Conservation (phyloP, 2,329 filamentous ascomycete genomes). For the Cladorrhinum sp. region DNA sequence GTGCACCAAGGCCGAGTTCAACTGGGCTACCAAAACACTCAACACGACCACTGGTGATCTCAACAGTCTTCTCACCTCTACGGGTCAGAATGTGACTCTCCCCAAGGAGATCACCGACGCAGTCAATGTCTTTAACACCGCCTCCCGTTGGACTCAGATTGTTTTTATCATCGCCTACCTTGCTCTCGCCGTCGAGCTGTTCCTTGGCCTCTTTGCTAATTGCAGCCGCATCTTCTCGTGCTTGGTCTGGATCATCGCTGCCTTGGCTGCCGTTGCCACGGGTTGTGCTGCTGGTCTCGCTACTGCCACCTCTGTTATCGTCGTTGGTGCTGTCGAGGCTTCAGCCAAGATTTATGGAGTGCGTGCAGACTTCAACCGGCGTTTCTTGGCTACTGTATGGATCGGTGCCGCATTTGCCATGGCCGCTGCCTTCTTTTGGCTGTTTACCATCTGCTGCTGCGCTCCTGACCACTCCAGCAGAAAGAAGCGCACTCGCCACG, state of each 20-base stretch:
- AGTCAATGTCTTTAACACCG: constrained; percentile 68
- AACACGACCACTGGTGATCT: constrained; percentile 58
- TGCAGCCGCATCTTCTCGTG: constrained; percentile 81
- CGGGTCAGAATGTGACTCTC: constrained; percentile 58
- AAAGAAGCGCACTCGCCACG: constrained; percentile 24
- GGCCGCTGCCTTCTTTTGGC: constrained; percentile 81
- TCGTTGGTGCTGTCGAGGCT: constrained; percentile 66
- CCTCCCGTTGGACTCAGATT: constrained; percentile 79
- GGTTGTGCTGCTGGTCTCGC: constrained; percentile 68
- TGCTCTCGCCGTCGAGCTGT: constrained; percentile 66
- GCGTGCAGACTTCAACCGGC: constrained; percentile 60
- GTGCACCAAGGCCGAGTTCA: constrained; percentile 69
- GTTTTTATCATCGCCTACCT: constrained; percentile 73
- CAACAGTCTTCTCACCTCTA: constrained; percentile 48
- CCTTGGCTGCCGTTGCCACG: constrained; percentile 53
- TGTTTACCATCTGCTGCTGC: constrained; percentile 90
- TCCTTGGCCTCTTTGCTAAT: constrained; percentile 78
- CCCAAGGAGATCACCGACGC: constrained; percentile 65
- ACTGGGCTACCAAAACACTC: constrained; percentile 75
- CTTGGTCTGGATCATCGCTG: constrained; percentile 73
- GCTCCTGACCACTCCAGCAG: constrained; percentile 52
- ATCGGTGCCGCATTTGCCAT: constrained; percentile 75
- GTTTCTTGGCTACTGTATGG: constrained; percentile 73
- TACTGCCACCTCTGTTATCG: constrained; percentile 68
- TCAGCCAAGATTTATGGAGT: constrained; percentile 71